Evolutionary conservation across 1,284 basidiomycete genomes (phyloP), one percentile per base, ranked within the genome.

Genomic region (Abortiporus biennis): DNA sequence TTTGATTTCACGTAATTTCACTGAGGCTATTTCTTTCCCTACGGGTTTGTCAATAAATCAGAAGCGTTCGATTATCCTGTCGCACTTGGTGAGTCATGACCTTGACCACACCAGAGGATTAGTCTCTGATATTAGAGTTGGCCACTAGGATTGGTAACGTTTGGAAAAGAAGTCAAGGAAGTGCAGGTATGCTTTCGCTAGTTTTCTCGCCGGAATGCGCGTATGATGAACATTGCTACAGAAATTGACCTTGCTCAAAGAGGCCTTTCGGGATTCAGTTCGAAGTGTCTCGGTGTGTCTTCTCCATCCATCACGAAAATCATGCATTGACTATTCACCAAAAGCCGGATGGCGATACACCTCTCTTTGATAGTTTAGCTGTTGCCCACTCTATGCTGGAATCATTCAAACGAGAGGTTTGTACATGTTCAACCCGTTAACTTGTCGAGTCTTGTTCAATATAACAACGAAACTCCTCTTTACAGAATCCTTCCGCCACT

Each of bases 291-390:
- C 27, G 42, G 45, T 43, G 22, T 12, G 4, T n/a, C n/a, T n/a
- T n/a, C n/a, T n/a, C n/a, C n/a, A n/a, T n/a, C n/a, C n/a, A n/a
- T n/a, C n/a, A n/a, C n/a, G n/a, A n/a, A n/a, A n/a, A n/a, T n/a
- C n/a, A n/a, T n/a, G n/a, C 40, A 13, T 38, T 4, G 13, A 29
- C 17, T 19, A 15, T 32, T 4, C 23, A 5, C n/a, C 6, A 17
- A 1, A n/a, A 46, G 45, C 25, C 45, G 6, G 41, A 43, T 20
- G 45, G 45, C 12, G 45, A 46, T 29, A 46, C 45, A 3, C 45
- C 45, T 8, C 34, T 46, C 3, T 46, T 22, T 24, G 45, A 46
- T 20, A 43, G 45, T 35, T 30, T 46, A 17, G 9, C 24, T 5
- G 34, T 46, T 13, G 45, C 41, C 8, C 45, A 38, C 19, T 43